Percentiles rank a stretch among this genome's conserved stretches.
Evolutionary conservation across 2,329 filamentous ascomycete species (phyloP).

Genomic region (Paecilomyces niveus): DNA sequence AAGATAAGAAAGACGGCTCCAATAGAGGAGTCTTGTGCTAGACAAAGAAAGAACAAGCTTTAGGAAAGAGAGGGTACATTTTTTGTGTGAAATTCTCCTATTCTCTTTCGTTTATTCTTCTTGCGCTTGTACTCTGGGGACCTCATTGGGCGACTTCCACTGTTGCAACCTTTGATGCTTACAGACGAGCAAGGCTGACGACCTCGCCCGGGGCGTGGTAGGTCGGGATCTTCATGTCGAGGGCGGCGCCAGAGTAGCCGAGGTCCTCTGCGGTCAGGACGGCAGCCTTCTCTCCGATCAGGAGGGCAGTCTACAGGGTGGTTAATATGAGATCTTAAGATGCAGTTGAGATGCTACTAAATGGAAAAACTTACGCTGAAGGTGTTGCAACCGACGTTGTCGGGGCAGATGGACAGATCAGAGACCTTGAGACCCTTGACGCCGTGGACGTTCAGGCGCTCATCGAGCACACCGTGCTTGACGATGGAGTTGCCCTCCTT

Average conservation of each 20-base stretch:
- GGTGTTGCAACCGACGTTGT: constrained; percentile 68
- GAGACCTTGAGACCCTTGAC: constrained; percentile 72
- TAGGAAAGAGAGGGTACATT: background rate
- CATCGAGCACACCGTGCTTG: constrained; percentile 66
- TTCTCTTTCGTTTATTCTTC: background rate
- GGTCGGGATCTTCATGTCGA: constrained; percentile 69
- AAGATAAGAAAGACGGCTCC: background rate
- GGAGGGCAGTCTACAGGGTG: constrained; percentile 54
- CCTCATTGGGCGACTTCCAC: constrained; percentile 62
- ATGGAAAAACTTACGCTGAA: constrained; percentile 33
- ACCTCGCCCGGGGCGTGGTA: constrained; percentile 48
- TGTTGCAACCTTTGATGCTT: constrained; percentile 2
- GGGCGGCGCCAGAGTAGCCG: constrained; percentile 62
- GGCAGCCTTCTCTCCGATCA: constrained; percentile 70
- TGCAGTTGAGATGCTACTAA: background rate
- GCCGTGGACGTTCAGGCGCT: constrained; percentile 70
- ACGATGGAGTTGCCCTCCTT: constrained; percentile 71
- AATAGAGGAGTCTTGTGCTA: background rate
- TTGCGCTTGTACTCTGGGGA: constrained; percentile 57
- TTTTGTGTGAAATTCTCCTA: background rate
- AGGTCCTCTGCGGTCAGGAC: constrained; percentile 65
- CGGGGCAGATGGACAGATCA: constrained; percentile 68
- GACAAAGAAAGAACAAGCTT: background rate
- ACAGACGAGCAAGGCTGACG: constrained; percentile 25
- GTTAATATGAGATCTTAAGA: constrained; percentile 4